phyloP scores from a whole-genome alignment of 2,329 filamentous ascomycete genomes.

The Penicillium brevicompactum region DNA sequence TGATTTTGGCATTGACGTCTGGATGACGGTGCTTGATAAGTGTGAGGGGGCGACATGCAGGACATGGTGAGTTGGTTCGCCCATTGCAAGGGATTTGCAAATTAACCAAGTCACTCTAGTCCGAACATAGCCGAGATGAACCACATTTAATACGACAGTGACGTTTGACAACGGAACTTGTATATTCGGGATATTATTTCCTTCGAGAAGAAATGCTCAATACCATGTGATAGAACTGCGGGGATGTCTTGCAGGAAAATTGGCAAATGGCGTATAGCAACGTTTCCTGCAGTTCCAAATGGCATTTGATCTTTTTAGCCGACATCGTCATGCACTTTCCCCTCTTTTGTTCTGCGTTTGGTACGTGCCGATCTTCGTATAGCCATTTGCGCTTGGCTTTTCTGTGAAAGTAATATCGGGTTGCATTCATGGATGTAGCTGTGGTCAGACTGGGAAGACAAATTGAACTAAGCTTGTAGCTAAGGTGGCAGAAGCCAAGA shows the following conservation, averaged over 20 bases:
- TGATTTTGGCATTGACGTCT: background rate
- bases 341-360: constrained; percentile 2
- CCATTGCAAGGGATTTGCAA: background rate
- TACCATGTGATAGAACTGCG: background rate
- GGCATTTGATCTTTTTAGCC: background rate
- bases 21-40: background rate
- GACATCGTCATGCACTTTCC: constrained; percentile 2
- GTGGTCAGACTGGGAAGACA: background rate
- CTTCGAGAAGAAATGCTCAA: background rate
- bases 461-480: background rate
- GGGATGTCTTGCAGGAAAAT: background rate
- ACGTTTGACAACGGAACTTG: background rate
- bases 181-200: background rate
- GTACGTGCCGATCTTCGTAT: background rate
- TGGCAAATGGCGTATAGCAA: constrained; percentile 1
- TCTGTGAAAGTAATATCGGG: background rate
- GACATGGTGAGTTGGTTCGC: background rate
- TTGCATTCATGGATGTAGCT: background rate
- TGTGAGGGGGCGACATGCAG: background rate
- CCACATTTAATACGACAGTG: background rate
- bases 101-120: background rate
- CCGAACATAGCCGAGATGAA: background rate
- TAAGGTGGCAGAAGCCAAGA: background rate
- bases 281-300: background rate
- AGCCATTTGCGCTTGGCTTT: background rate